Percentiles rank a stretch among this genome's conserved stretches.
Conservation (phyloP, 345 rosid genomes). For the Salix viminalis region DNA sequence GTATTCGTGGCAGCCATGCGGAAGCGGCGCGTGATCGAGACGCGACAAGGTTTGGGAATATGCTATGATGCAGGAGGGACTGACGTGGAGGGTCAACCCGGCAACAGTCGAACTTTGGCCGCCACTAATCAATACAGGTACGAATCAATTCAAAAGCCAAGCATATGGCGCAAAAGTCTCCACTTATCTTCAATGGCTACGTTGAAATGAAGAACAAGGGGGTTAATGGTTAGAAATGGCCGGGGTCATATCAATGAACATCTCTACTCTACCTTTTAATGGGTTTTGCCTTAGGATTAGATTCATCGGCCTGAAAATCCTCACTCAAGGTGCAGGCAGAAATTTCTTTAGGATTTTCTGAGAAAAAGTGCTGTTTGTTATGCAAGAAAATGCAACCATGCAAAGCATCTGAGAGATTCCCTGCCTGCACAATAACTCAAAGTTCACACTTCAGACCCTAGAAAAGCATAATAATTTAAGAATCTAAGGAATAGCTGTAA, state of each 20-base stretch:
- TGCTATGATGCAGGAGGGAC: slow-evolving; percentile 20
- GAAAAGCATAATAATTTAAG: neutral
- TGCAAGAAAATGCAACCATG: neutral
- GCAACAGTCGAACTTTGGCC: slow-evolving; percentile 22
- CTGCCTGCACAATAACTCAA: neutral
- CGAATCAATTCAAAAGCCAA: neutral
- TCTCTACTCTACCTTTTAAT: neutral
- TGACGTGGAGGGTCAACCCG: slow-evolving; percentile 10
- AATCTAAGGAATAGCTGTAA: neutral
- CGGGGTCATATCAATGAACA: neutral
- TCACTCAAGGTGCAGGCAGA: neutral
- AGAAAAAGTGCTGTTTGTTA: neutral
- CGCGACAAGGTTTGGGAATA: slow-evolving; percentile 29
- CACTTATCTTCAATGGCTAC: neutral
- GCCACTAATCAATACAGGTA: slow-evolving; percentile 68
- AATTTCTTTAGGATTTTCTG: neutral
- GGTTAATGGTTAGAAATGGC: neutral
- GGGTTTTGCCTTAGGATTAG: neutral
- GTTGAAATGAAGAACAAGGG: neutral
- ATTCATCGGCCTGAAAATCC: neutral
- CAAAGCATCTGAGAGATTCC: neutral
- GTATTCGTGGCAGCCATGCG: slow-evolving; percentile 61
- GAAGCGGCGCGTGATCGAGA: slow-evolving; percentile 54
- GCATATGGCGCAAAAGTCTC: neutral
- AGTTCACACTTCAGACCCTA: neutral